Evolutionary conservation across 1,139 yeast genomes (phyloP).

Genomic region (Fermentozyma sake): DNA sequence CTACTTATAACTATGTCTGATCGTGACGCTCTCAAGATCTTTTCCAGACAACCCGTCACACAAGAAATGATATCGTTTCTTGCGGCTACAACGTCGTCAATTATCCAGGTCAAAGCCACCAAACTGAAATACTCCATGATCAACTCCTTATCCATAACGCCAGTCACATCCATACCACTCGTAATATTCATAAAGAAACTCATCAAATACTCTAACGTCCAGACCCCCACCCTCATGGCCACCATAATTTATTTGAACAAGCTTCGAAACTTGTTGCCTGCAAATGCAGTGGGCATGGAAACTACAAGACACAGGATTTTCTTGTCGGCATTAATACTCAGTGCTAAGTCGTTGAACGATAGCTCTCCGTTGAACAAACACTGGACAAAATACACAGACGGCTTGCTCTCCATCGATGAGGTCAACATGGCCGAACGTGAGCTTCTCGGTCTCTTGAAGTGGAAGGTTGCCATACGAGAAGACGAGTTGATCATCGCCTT

Average conservation of each 20-base stretch:
- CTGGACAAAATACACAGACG: constrained; percentile 91
- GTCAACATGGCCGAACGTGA: constrained; percentile 92
- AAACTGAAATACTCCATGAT: constrained; percentile 16
- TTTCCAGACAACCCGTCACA: constrained; percentile 72
- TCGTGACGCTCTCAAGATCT: constrained; percentile 62
- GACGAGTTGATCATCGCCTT: constrained; percentile 66
- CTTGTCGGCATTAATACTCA: constrained; percentile 77
- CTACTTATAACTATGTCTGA: constrained; percentile 43
- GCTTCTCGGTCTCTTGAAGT: constrained; percentile 71
- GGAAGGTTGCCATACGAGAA: constrained; percentile 72
- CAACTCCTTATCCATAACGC: constrained; percentile 22
- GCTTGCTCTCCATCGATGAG: constrained; percentile 68
- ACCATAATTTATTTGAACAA: constrained; percentile 78
- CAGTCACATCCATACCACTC: constrained; percentile 30
- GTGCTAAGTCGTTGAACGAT: constrained; percentile 90
- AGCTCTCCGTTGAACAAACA: constrained; percentile 92
- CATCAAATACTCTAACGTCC: constrained; percentile 81
- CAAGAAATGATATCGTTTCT: constrained; percentile 77
- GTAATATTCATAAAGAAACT: constrained; percentile 65
- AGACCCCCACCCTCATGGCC: constrained; percentile 93
- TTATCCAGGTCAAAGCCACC: constrained; percentile 53
- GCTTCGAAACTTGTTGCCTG: constrained; percentile 71
- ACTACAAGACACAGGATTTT: constrained; percentile 93
- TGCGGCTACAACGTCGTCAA: constrained; percentile 75
- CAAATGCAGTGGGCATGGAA: constrained; percentile 88